Evolutionary conservation across 78 protist genomes (phyloP).

Genomic region (Dictyostelium citrinum): DNA sequence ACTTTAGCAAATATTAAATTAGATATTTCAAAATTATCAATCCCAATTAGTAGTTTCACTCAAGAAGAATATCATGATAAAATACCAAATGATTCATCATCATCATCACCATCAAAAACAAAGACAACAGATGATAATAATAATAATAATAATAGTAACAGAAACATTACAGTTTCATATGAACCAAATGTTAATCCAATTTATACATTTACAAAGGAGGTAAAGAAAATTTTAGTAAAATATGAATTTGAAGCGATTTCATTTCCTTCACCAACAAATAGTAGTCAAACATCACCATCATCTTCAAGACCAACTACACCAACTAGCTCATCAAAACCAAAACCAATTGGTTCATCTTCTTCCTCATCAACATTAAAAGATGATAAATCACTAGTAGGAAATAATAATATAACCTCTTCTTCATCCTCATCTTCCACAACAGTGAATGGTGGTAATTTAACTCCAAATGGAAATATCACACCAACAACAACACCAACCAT

Average conservation of each 20-base stretch:
- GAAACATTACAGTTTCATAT: not conserved
- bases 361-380: not conserved
- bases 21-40: slow-evolving; percentile 6
- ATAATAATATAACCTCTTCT: not conserved
- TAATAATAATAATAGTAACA: not conserved
- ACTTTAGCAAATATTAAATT: slow-evolving; percentile 7
- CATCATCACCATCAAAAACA: no score
- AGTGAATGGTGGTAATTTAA: not conserved
- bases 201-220: not conserved
- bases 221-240: slow-evolving; percentile 17
- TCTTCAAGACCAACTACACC: slow-evolving; percentile 9
- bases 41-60: not conserved
- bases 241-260: slow-evolving; percentile 44
- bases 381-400: slow-evolving; percentile 16
- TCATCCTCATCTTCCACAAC: not conserved
- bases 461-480: not conserved
- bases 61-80: slow-evolving; percentile 7
- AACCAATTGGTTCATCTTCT: slow-evolving; percentile 16
- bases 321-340: slow-evolving; percentile 2
- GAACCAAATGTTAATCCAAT: not conserved
- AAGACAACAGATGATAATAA: not conserved
- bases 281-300: not conserved
- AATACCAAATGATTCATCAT: not conserved
- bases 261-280: not conserved
- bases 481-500: not conserved